Conservation (phyloP, 257 asterid genomes). For the Eucommia ulmoides region DNA sequence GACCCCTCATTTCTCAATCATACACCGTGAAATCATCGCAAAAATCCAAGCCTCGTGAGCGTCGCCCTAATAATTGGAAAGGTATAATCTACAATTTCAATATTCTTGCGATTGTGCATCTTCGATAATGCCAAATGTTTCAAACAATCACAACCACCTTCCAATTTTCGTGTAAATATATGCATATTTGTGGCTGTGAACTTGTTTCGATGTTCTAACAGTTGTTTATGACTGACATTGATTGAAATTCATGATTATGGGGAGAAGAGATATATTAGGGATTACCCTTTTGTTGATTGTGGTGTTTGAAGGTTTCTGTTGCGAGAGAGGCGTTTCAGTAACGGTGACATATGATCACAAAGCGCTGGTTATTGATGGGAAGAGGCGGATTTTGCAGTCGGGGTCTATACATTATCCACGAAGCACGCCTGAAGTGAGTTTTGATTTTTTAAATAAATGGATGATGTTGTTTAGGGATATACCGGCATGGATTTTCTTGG, state of each 20-base stretch:
- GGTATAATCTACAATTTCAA: not conserved
- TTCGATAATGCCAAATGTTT: constrained; percentile 2
- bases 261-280: constrained; percentile 12
- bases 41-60: not conserved
- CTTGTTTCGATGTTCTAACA: no score
- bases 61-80: constrained; percentile 5
- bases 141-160: constrained; percentile 5
- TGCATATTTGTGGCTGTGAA: no score
- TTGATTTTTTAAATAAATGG: no score
- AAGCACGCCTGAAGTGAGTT: constrained; percentile 65
- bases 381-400: constrained; percentile 61
- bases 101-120: not conserved
- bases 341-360: constrained; percentile 52
- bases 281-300: constrained; percentile 20
- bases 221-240: no score
- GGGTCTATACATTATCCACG: constrained; percentile 84
- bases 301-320: constrained; percentile 16
- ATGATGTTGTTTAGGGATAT: no score
- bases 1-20: not conserved
- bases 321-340: constrained; percentile 24
- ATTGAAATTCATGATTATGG: no score
- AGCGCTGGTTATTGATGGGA: constrained; percentile 67
- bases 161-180: no score
- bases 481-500: not conserved
- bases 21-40: not conserved